Percentiles rank a stretch among this genome's conserved stretches.
phyloP scores from a whole-genome alignment of 2,329 filamentous ascomycete species.

The Zymoseptoria tritici region DNA sequence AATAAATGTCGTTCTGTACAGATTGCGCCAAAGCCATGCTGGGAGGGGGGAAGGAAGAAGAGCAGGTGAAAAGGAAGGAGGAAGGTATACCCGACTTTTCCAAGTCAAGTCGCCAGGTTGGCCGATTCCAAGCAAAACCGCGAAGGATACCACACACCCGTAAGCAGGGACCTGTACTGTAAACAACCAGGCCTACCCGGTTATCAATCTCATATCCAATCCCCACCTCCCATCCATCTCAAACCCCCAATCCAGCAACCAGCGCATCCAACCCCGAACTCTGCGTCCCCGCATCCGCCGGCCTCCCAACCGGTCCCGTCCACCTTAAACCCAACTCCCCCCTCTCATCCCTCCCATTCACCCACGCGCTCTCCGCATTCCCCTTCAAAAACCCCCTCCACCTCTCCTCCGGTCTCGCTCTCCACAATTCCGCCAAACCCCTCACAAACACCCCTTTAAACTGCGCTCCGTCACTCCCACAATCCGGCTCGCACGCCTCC shows the following conservation, averaged over 20 bases:
- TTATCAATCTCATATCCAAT: no score
- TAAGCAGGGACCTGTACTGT: no score
- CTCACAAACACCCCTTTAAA: slow-evolving; percentile 68
- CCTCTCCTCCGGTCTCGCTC: slow-evolving; percentile 41
- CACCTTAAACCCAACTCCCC: slow-evolving; percentile 56
- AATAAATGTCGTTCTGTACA: no score
- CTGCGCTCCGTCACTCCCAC: slow-evolving; percentile 43
- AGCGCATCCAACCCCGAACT: slow-evolving; percentile 28
- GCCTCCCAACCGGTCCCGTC: slow-evolving; percentile 49
- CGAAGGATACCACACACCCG: no score
- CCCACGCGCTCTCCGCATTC: slow-evolving; percentile 62
- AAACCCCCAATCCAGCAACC: slow-evolving; percentile 11
- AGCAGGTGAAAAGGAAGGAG: no score
- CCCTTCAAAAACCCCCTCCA: slow-evolving; percentile 46
- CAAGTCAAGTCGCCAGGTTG: no score
- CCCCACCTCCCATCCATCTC: no score
- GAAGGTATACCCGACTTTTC: no score
- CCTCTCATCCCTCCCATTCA: slow-evolving; percentile 44
- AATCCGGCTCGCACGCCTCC: slow-evolving; percentile 33
- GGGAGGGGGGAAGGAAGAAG: no score
- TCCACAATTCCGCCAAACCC: slow-evolving; percentile 54
- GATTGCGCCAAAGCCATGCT: no score
- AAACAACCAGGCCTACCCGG: no score
- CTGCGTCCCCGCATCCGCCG: slow-evolving; percentile 26
- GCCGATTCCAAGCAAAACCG: no score